Percentiles rank a stretch among this genome's conserved stretches.
These are phyloP conservation scores for Populus euphratica DNA, from an alignment of 345 rosid species.

Conservation along the genomic window DNA sequence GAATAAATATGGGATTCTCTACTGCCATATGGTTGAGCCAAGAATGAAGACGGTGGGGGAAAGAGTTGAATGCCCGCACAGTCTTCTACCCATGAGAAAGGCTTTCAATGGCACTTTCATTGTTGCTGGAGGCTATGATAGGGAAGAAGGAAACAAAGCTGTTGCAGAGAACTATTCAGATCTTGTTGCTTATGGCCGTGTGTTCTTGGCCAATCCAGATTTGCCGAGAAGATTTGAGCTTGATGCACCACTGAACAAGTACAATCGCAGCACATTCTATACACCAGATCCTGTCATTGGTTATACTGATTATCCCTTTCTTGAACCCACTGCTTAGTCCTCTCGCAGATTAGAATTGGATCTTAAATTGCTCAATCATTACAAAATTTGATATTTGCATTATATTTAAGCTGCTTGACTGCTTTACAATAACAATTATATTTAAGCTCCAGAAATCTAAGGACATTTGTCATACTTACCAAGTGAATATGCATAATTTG, in stretches of 20 bases:
- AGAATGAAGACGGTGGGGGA: slow-evolving; percentile 44
- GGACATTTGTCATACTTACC: neutral
- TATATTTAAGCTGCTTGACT: neutral
- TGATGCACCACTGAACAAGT: slow-evolving; percentile 52
- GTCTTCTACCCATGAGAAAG: slow-evolving; percentile 55
- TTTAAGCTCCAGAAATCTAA: neutral
- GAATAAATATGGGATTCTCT: slow-evolving; percentile 52
- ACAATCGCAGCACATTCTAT: slow-evolving; percentile 49
- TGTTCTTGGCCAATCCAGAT: slow-evolving; percentile 69
- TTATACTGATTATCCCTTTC: slow-evolving; percentile 71
- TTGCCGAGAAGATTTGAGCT: slow-evolving; percentile 60
- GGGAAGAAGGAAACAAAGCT: slow-evolving; percentile 49
- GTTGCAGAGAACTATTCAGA: slow-evolving; percentile 46
- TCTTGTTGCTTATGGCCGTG: slow-evolving; percentile 57
- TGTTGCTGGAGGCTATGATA: slow-evolving; percentile 53
- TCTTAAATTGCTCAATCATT: neutral
- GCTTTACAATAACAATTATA: neutral
- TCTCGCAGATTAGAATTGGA: neutral
- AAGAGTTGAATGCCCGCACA: slow-evolving; percentile 22
- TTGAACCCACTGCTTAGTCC: slow-evolving; percentile 24
- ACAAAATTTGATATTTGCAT: no score
- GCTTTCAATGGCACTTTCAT: slow-evolving; percentile 65
- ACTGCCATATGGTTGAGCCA: slow-evolving; percentile 69
- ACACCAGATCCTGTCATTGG: slow-evolving; percentile 50
- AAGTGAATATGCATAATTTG: neutral